These are phyloP conservation scores for Anethum foeniculum DNA, from an alignment of 140 eudicot species.

Conservation along the genomic window DNA sequence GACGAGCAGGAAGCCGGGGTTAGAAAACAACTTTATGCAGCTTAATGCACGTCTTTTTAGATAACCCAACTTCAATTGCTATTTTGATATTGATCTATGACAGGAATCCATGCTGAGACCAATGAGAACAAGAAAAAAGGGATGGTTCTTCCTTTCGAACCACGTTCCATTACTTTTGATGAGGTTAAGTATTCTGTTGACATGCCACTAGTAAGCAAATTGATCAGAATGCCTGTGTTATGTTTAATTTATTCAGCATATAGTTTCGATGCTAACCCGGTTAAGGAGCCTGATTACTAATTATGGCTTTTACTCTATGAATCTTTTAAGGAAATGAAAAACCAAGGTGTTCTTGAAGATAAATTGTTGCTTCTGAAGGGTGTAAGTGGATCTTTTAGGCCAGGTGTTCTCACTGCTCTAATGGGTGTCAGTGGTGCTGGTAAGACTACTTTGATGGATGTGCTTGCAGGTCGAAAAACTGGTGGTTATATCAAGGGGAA, in stretches of 20 bases:
- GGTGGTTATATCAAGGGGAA: constrained; percentile 55
- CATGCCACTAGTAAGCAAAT: constrained; percentile 59
- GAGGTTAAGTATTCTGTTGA: constrained; percentile 67
- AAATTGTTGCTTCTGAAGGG: neutral
- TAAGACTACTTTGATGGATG: constrained; percentile 61
- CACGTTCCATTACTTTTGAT: constrained; percentile 63
- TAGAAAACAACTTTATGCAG: too few relatives aligned
- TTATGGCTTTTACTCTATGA: too few relatives aligned
- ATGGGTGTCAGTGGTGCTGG: constrained; percentile 73
- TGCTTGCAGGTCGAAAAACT: constrained; percentile 55
- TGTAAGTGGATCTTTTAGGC: neutral
- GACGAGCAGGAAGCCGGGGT: neutral
- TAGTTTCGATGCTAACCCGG: neutral
- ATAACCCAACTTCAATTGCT: constrained; percentile 19
- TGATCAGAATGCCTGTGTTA: neutral
- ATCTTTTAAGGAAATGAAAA: neutral
- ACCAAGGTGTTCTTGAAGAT: neutral
- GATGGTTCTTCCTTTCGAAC: constrained; percentile 15
- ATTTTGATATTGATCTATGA: constrained; percentile 35
- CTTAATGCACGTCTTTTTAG: neutral
- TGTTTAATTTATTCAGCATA: neutral
- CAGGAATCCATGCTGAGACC: neutral
- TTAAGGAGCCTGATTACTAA: neutral
- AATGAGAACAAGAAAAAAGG: neutral
- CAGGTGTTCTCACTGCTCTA: constrained; percentile 31